Evolutionary conservation across 192 early-diverging fungal genomes (phyloP).

Genomic region (Backusella morwellensis): DNA sequence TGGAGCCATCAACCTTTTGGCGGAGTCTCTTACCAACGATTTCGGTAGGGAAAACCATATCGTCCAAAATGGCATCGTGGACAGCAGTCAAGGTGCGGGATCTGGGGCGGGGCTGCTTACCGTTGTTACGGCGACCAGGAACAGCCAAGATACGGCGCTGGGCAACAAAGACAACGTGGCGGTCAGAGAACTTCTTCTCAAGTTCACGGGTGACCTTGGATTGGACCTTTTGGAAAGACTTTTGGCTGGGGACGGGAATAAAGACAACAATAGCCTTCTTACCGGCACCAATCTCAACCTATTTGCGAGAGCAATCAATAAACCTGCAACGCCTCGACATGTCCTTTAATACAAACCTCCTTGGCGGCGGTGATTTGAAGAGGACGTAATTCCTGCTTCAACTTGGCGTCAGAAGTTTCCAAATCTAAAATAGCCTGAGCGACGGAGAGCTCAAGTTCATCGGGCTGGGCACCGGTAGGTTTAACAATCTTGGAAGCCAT

Average conservation of each 20-base stretch:
- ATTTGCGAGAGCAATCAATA: background rate
- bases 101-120: conserved; percentile 91
- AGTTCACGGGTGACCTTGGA: conserved; percentile 93
- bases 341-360: conserved; percentile 59
- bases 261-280: conserved; percentile 97
- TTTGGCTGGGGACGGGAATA: conserved; percentile 92
- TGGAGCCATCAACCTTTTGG: conserved; percentile 92
- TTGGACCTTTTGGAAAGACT: conserved; percentile 97
- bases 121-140: conserved; percentile 86
- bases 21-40: conserved; percentile 98
- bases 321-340: background rate
- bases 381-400: conserved; percentile 96
- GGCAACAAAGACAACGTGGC: conserved; percentile 91
- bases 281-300: conserved; percentile 90
- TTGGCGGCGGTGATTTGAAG: conserved; percentile 95
- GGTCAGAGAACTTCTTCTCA: conserved; percentile 99
- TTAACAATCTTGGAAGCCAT: conserved; percentile 36
- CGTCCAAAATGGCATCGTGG: conserved; percentile 95
- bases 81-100: conserved; percentile 94
- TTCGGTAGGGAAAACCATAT: conserved; percentile 98
- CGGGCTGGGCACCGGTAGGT: conserved; percentile 39
- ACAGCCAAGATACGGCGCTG: conserved; percentile 95
- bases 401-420: conserved; percentile 92
- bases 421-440: conserved; percentile 95
- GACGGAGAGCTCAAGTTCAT: conserved; percentile 90